Base-by-base conservation (phyloP, 2,329 filamentous ascomycete genomes). In the Penicillium sp. region DNA sequence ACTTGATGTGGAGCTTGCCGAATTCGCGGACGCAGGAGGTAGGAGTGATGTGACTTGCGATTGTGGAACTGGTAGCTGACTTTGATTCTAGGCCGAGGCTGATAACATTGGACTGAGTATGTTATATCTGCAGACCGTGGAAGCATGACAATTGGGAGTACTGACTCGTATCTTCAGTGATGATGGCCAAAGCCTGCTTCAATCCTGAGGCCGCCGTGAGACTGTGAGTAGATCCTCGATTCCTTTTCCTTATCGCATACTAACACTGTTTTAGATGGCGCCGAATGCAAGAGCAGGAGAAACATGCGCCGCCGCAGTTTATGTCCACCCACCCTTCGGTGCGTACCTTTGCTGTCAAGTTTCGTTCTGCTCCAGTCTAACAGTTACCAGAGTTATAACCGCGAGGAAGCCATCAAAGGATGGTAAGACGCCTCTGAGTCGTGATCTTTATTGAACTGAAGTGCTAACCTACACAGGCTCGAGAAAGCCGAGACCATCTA, bases 151-250 rank as follows among this genome's bases (percentile, higher is more conserved):
- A 24, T 24, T 18, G 13, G 2, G 16, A 14, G 19, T 37, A 27
- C 66, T 75, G 55, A 70, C 47, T 5, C n/a, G 11, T 27, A 5
- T 40, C 46, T 10, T 49, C 63, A 77, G 75, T 87, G 70, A 85
- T 88, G 80, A 88, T 88, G 83, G 80, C 85, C 1, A 78, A 85
- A 69, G 81, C 80, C 39, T 88, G 86, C 70, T 88, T 83, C 64
- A 77, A 85, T 54, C 86, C 86, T 0, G 71, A 79, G 57, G 83
- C 81, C 14, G 85, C 85, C 1, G 78, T 83, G 59, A 75, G 73
- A 24, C 69, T 88, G 64, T 83, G 55, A 65, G 77, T 61, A 18
- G 5, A 33, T 5, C 22, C 24, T 13, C 14, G 18, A 22, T 18
- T 6, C 5, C 1, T 37, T 6, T 19, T 5, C 16, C 31, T 6